A percentile compares a stretch with the other conserved stretches of the same genome.
Evolutionary conservation across 495 filamentous ascomycete genomes (phyloP).

Genomic region (Pyrenopolyporus hunteri): DNA sequence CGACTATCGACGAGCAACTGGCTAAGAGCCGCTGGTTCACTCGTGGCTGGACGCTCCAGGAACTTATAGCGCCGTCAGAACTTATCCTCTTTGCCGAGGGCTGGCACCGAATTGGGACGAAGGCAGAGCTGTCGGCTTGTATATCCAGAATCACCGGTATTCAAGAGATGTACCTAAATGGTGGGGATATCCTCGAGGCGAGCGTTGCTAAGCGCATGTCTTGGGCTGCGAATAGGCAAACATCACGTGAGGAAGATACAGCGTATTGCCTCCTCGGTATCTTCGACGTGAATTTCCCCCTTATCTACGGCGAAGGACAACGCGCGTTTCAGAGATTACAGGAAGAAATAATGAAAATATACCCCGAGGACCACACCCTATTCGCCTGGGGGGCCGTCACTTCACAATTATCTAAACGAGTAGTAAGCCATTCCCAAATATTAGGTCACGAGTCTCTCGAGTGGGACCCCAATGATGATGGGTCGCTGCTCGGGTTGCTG

Average conservation of each 20-base stretch:
- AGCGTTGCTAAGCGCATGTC: constrained; percentile 41
- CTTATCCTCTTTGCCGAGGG: constrained; percentile 27
- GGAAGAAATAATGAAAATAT: constrained; percentile 33
- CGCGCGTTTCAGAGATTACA: constrained; percentile 40
- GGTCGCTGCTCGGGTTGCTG: constrained; percentile 19
- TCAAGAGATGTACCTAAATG: constrained; percentile 20
- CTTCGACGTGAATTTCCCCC: constrained; percentile 39
- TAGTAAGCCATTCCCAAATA: not conserved
- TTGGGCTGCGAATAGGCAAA: constrained; percentile 37
- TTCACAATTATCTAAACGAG: not conserved
- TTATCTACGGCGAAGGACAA: constrained; percentile 37
- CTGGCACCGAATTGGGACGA: constrained; percentile 32
- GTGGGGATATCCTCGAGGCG: constrained; percentile 3
- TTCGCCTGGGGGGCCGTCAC: constrained; percentile 38
- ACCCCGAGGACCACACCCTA: constrained; percentile 39
- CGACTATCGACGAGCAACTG: constrained; percentile 5
- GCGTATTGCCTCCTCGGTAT: constrained; percentile 42
- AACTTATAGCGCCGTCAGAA: constrained; percentile 39
- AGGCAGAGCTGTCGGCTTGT: constrained; percentile 15
- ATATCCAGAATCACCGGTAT: constrained; percentile 31
- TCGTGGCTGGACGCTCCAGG: constrained; percentile 53
- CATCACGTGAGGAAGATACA: constrained; percentile 37
- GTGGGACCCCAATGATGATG: not conserved
- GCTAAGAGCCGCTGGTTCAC: constrained; percentile 43
- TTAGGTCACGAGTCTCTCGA: constrained; percentile 4